Base-by-base conservation (phyloP, 2,329 filamentous ascomycete species). In the Grosmannia serpens region DNA sequence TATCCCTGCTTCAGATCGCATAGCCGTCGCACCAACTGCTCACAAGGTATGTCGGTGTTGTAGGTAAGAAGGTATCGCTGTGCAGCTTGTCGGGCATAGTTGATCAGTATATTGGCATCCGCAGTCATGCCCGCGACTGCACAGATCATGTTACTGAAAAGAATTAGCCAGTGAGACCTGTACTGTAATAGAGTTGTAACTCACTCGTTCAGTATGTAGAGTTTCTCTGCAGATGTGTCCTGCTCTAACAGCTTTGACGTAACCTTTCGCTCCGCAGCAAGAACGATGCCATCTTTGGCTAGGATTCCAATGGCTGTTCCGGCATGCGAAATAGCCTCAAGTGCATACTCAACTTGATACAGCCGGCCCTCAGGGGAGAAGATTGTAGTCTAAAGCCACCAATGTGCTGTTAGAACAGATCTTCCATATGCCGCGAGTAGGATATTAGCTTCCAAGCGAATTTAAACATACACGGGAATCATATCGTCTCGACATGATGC, bases 31-130 rank as follows among this genome's bases (percentile, higher is more conserved):
- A 99, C 94, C 60, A 99, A 89, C 76, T 99, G 94, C 75, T 99
- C 94, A 79, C 94, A 99, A 60, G 94, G 94, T 64, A 99, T 99
- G 71, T 99, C 94, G 87, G 96, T 91, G 80, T 97, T 96, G 82
- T 99, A 99, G 68, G 92, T 99, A 65, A 96, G 85, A 72, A 99
- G 92, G 77, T 99, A 97, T 70, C 88, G 85, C 78, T 99, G 94
- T 67, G 94, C 94, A 68, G 89, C 88, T 83, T 96, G 90, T 67
- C 94, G 91, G 72, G 94, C 95, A 76, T 95, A 96, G 81, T 99
- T 99, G 85, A 99, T 99, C 73, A 99, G 90, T 74, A 99, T 99
- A 80, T 99, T 99, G 74, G 94, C 94, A 72, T 99, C 94, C 70
- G 94, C 94, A 52, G 91, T 99, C 92, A 99, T 97, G 71, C 94